phyloP scores from a whole-genome alignment of 2,329 filamentous ascomycete genomes.

The Aureobasidium sp. region DNA sequence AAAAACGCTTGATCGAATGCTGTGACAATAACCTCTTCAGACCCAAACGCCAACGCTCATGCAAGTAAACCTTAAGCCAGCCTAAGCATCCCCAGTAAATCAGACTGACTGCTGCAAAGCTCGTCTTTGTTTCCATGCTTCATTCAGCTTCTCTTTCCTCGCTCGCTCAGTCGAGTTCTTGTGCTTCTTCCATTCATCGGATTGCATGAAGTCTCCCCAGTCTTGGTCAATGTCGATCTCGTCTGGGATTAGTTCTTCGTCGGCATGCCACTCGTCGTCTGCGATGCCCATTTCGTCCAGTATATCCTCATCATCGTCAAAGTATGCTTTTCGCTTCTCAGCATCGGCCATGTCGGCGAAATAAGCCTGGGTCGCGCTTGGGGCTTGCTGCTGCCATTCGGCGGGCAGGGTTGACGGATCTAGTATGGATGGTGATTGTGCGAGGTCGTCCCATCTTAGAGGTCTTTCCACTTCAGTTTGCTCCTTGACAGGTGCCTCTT shows the following conservation, averaged over 20 bases:
- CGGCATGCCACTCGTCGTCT: slow-evolving; percentile 8
- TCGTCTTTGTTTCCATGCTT: background rate
- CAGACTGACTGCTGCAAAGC: background rate
- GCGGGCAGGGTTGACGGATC: slow-evolving; percentile 1
- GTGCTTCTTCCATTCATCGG: slow-evolving; percentile 1
- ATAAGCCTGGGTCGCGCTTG: background rate
- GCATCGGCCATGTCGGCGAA: background rate
- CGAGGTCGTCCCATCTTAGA: slow-evolving; percentile 14
- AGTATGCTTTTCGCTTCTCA: background rate
- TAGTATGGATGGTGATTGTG: background rate
- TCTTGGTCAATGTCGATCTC: slow-evolving; percentile 7
- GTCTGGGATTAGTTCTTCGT: background rate
- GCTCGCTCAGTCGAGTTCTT: background rate
- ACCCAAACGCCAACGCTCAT: background rate
- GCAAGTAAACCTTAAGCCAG: background rate
- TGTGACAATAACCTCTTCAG: background rate
- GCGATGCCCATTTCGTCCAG: slow-evolving; percentile 5
- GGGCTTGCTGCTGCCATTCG: slow-evolving; percentile 1
- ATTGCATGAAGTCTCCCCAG: slow-evolving; percentile 7
- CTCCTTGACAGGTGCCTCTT: background rate
- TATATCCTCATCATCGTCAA: slow-evolving; percentile 5
- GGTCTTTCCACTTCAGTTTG: slow-evolving; percentile 4
- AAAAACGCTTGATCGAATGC: background rate
- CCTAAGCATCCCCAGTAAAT: background rate
- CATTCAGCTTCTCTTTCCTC: background rate